A percentile compares a stretch with the other conserved stretches of the same genome.
Conservation (phyloP, 2,329 filamentous ascomycete genomes). For the Thermoascus crustaceus region DNA sequence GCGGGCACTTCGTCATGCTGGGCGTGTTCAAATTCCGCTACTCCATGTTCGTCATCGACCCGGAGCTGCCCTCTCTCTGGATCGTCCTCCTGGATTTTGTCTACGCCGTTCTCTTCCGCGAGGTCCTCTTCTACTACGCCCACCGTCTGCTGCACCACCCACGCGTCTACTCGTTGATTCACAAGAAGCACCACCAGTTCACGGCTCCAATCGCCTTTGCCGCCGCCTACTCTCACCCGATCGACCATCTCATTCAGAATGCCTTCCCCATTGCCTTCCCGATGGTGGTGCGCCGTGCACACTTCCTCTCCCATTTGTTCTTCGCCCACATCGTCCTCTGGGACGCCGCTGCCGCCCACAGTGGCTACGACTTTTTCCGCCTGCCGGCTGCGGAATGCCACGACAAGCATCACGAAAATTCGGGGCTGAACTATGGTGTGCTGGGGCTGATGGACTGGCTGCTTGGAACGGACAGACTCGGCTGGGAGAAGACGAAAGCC, state of each 20-base stretch:
- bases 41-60: slow-evolving; percentile 2
- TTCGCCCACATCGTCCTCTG: slow-evolving; percentile 5
- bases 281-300: slow-evolving; percentile 1
- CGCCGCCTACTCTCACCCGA: slow-evolving; percentile 7
- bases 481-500: too few species aligned
- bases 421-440: slow-evolving; percentile 8
- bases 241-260: slow-evolving; percentile 9
- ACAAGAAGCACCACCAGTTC: slow-evolving; percentile 11
- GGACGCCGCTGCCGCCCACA: slow-evolving; percentile 8
- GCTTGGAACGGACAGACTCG: too few species aligned
- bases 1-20: slow-evolving; percentile 9
- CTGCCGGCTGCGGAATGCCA: slow-evolving; percentile 5
- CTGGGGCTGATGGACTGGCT: slow-evolving; percentile 10
- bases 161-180: slow-evolving; percentile 7
- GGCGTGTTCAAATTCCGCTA: not conserved
- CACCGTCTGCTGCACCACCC: slow-evolving; percentile 10
- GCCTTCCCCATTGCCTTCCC: slow-evolving; percentile 6
- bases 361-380: slow-evolving; percentile 9
- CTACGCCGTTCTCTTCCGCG: not conserved
- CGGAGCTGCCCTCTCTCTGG: not conserved
- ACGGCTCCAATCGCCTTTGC: slow-evolving; percentile 9
- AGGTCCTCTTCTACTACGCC: slow-evolving; percentile 11
- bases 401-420: slow-evolving; percentile 9
- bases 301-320: slow-evolving; percentile 2
- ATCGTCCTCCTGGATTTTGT: slow-evolving; percentile 1